Percentiles rank a stretch among this genome's conserved stretches.
These are phyloP conservation scores for Ceratonia siliqua DNA, from an alignment of 306 rosid species.

Conservation along the genomic window DNA sequence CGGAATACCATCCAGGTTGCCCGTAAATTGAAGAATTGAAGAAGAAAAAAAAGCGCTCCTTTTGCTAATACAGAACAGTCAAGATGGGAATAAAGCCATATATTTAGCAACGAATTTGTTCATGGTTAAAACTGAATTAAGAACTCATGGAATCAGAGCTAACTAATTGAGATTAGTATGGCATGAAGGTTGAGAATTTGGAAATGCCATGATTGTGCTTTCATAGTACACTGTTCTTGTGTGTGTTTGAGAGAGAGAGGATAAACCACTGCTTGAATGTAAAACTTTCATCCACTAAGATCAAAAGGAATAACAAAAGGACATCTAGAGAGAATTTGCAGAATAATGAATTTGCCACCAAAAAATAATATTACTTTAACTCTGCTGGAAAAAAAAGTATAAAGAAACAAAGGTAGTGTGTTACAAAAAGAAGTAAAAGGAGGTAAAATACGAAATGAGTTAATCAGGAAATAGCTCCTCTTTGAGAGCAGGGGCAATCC, in stretches of 20 bases:
- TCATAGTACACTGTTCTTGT: no score
- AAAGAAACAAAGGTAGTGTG: background rate
- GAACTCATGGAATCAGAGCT: background rate
- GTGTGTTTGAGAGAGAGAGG: background rate
- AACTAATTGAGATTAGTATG: background rate
- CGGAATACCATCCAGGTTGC: background rate
- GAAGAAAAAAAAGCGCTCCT: background rate
- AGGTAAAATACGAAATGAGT: no score
- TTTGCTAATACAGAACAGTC: background rate
- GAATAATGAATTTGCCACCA: background rate
- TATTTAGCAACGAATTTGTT: background rate
- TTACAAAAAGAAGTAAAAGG: background rate
- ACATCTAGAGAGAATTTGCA: no score
- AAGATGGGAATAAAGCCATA: background rate
- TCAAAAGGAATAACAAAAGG: background rate
- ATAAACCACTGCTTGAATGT: background rate
- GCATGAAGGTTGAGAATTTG: background rate
- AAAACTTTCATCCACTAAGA: background rate
- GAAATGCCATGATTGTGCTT: background rate
- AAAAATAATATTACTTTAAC: slow-evolving; percentile 6
- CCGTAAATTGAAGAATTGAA: background rate
- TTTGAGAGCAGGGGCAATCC: slow-evolving; percentile 84
- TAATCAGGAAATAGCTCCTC: slow-evolving; percentile 76
- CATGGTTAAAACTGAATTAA: no score
- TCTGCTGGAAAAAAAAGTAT: background rate